Evolutionary conservation across 805 yeast species (phyloP).

Genomic region (Wickerhamomyces bisporus): DNA sequence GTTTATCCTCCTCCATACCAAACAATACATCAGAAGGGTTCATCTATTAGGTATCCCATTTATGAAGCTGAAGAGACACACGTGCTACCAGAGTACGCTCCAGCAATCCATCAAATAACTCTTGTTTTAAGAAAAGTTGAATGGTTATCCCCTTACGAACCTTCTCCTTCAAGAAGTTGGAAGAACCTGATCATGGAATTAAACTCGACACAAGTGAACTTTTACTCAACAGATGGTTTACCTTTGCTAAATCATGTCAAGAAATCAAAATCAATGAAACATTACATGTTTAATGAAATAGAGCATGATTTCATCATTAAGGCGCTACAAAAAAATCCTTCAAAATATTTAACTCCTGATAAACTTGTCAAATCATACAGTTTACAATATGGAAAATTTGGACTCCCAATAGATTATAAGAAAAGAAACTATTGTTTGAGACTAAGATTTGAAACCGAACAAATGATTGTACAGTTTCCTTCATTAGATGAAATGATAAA

Average conservation of each 20-base stretch:
- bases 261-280: slow-evolving; percentile 24
- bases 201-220: slow-evolving; percentile 80
- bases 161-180: slow-evolving; percentile 69
- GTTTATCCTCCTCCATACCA: slow-evolving; percentile 27
- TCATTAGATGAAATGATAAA: slow-evolving; percentile 61
- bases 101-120: slow-evolving; percentile 60
- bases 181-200: slow-evolving; percentile 60
- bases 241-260: slow-evolving; percentile 26
- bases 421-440: slow-evolving; percentile 67
- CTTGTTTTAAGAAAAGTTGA: slow-evolving; percentile 62
- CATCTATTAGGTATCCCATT: slow-evolving; percentile 30
- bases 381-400: slow-evolving; percentile 77
- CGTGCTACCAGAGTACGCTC: slow-evolving; percentile 55
- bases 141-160: slow-evolving; percentile 73
- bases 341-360: slow-evolving; percentile 7
- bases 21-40: slow-evolving; percentile 14
- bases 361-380: slow-evolving; percentile 62
- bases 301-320: slow-evolving; percentile 23
- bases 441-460: slow-evolving; percentile 78
- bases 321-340: slow-evolving; percentile 12
- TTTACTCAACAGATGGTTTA: slow-evolving; percentile 43
- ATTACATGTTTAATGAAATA: slow-evolving; percentile 19
- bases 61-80: slow-evolving; percentile 26
- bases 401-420: slow-evolving; percentile 80
- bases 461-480: slow-evolving; percentile 62